Evolutionary conservation across 768 basidiomycete species (phyloP).

Genomic region (Crassisporium funariophilum): DNA sequence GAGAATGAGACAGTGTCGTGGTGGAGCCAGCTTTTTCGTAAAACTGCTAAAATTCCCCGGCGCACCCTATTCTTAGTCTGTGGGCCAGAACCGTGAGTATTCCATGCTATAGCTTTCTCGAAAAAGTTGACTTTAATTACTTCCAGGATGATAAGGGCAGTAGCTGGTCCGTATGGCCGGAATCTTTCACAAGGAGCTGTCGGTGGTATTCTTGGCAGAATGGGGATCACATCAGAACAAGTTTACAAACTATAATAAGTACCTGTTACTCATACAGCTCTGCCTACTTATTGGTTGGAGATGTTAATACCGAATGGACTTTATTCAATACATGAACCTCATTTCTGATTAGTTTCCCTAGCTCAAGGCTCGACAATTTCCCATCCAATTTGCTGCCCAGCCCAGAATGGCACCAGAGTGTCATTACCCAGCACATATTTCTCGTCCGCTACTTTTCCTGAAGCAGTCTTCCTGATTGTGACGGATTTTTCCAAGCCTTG

Average conservation of each 20-base stretch:
- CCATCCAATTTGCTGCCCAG: slow-evolving; percentile 82
- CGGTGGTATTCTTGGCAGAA: slow-evolving; percentile 63
- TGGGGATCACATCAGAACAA: slow-evolving; percentile 63
- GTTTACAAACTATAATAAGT: slow-evolving; percentile 64
- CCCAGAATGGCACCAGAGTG: slow-evolving; percentile 83
- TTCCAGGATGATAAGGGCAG: slow-evolving; percentile 69
- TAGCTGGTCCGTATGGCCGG: slow-evolving; percentile 76
- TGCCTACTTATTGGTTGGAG: neutral
- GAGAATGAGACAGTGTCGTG: slow-evolving; percentile 28
- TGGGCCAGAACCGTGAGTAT: slow-evolving; percentile 78
- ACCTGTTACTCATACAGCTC: slow-evolving; percentile 1
- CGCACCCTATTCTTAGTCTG: slow-evolving; percentile 74
- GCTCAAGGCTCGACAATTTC: slow-evolving; percentile 39
- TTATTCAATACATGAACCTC: too few species aligned
- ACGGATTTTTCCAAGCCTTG: slow-evolving; percentile 35
- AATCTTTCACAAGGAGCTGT: slow-evolving; percentile 76
- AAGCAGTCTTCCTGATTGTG: slow-evolving; percentile 42
- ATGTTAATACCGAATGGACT: neutral
- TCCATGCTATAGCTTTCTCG: slow-evolving; percentile 2
- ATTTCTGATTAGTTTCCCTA: neutral
- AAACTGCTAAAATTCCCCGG: slow-evolving; percentile 21
- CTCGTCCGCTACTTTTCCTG: slow-evolving; percentile 44
- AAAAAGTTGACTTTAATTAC: slow-evolving; percentile 5
- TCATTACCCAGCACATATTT: slow-evolving; percentile 51
- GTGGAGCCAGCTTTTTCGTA: slow-evolving; percentile 37